A percentile compares a stretch with the other conserved stretches of the same genome.
These are phyloP conservation scores for Blastobotrys serpentis DNA, from an alignment of 1,139 yeast genomes.

Conservation along the genomic window DNA sequence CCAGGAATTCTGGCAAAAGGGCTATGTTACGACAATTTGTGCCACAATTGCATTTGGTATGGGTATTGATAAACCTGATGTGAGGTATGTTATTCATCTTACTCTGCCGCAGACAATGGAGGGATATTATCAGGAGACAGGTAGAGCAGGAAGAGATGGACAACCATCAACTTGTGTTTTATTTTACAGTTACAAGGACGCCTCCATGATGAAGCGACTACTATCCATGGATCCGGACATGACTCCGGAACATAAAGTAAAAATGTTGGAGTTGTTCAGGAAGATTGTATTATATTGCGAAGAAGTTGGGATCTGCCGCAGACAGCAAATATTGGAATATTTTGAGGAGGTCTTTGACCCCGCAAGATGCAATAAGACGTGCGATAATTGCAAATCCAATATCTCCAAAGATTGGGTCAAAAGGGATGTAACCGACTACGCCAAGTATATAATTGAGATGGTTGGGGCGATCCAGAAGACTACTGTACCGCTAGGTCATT, in stretches of 20 bases:
- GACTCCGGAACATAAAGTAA: constrained; percentile 64
- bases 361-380: constrained; percentile 61
- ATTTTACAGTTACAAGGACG: constrained; percentile 74
- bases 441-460: constrained; percentile 58
- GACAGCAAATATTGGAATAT: constrained; percentile 83
- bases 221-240: constrained; percentile 74
- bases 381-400: constrained; percentile 71
- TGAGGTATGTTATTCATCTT: constrained; percentile 83
- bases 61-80: constrained; percentile 98
- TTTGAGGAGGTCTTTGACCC: constrained; percentile 82
- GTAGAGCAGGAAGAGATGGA: constrained; percentile 99
- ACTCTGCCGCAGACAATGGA: constrained; percentile 90
- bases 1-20: constrained; percentile 81
- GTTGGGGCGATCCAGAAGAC: constrained; percentile 56
- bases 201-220: constrained; percentile 59
- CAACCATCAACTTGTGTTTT: constrained; percentile 73
- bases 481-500: constrained; percentile 72
- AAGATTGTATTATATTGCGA: constrained; percentile 93
- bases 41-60: constrained; percentile 98
- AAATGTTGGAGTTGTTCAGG: constrained; percentile 71
- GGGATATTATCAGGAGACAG: constrained; percentile 97
- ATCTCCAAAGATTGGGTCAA: constrained; percentile 42
- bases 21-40: constrained; percentile 72
- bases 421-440: constrained; percentile 65
- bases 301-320: constrained; percentile 83